Base-by-base conservation (phyloP, 2,329 filamentous ascomycete genomes). In the Chalaropsis thielavioides region DNA sequence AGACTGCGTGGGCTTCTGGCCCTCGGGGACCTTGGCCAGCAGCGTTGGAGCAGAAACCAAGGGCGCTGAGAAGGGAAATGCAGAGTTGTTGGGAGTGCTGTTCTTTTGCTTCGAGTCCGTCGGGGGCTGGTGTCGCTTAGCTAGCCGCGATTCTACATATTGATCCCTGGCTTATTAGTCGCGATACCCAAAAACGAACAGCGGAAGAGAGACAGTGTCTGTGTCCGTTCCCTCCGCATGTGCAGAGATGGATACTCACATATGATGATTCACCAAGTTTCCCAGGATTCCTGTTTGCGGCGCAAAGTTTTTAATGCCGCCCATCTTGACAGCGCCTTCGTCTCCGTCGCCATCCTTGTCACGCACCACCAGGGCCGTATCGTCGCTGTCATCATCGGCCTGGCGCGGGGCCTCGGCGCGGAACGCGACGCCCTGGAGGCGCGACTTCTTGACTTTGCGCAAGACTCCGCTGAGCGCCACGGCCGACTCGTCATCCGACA, bases 131-230 rank as follows among this genome's bases (percentile, higher is more conserved):
- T 81, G 79, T 72, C 81, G 76, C 76, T 81, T 87, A 81, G 87
- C 85, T 74, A 91, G 77, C 75, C 87, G 84, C 70, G 87, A 86
- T 79, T 91, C 88, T 90, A 92, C 85, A 76, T 89, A 92, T 77
- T 86, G 84, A 80, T 87, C 87, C 88, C 91, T 84, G 78, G 80
- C 81, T 78, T 77, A 83, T 91, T 83, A 91, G 88, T 76, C 73
- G 71, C 73, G 72, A 44, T 49, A 24, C 22, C 15, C 72, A 65
- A 24, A 3, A 51, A 49, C 35, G 19, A 31, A 17, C 6, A 22
- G 10, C 8, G 41, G 22, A 59, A 19, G 10, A 10, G 61, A 27
- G 13, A 38, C 27, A 17, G 3, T n/a, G 59, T 5, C 13, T 27
- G 19, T 27, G 31, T 38, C 8, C 15, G 5, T 1, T 24, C 19